Evolutionary conservation across 2,329 filamentous ascomycete species (phyloP), one percentile per base, ranked within the genome.

Genomic region (Ophiocordyceps robertsii): DNA sequence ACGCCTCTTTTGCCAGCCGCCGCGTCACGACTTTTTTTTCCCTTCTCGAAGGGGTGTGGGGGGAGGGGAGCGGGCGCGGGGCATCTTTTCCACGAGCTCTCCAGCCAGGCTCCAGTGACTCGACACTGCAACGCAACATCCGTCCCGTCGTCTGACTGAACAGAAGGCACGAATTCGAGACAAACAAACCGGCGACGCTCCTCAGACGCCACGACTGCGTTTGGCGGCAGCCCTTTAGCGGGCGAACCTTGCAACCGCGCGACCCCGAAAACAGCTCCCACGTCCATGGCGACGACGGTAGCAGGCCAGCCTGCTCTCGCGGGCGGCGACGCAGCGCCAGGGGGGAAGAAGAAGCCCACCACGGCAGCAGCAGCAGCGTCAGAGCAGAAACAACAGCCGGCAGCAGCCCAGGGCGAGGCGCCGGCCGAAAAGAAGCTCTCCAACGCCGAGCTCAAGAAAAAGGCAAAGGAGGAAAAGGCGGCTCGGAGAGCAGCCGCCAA

Each of bases 401-500:
- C 41, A 10, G 33, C 33, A 27, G 24, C 24, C 24, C 39, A 38
- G 29, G 29, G 7, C 36, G 44, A 31, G 40, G 49, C 47, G 35
- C 39, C 46, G n/a, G 58, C 55, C 43, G 65, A 66, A 44, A 68
- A 68, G 53, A 84, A 85, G 59, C 67, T 84, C 29, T 78, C 83
- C 2, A 73, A 74, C 31, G 87, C 86, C 17, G 84, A 94, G 62
- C 59, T 94, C 55, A 96, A 96, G 66, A 90, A 89, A 55, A 80
- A 78, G 59, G 82, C 83, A 47, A 90, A 95, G 61, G 89, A 86
- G 29, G 90, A 95, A 60, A 96, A 95, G 67, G 83, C 84, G 41
- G 88, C 88, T 38, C 74, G 86, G 47, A 75, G 90, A 66, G 86
- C 84, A 39, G 80, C 80, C 56, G 77, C 72, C 54, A 86, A 82